Conservation (phyloP, 176 grass and related monocot genomes). For the Metroxylon sagu region DNA sequence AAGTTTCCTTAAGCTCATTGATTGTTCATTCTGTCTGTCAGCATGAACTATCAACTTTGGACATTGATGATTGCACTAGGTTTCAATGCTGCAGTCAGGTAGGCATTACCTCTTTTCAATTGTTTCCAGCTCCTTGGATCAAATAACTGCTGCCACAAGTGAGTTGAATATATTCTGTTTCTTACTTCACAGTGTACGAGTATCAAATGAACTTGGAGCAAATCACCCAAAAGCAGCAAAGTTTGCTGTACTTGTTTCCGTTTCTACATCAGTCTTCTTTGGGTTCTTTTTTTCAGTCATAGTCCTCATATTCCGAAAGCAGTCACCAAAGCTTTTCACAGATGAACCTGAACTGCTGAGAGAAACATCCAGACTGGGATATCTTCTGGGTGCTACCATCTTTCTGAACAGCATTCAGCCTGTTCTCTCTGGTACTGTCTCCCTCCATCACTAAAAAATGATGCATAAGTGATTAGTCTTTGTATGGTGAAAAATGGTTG, state of each 20-base stretch:
- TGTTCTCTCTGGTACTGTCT: slow-evolving; percentile 45
- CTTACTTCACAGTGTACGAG: slow-evolving; percentile 40
- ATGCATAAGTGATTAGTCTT: too few relatives aligned
- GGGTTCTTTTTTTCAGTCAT: slow-evolving; percentile 38
- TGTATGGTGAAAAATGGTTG: too few relatives aligned
- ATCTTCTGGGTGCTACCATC: slow-evolving; percentile 50
- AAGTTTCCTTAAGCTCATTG: too few relatives aligned
- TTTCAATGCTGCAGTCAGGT: slow-evolving; percentile 69
- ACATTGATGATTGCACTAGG: slow-evolving; percentile 59
- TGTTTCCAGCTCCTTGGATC: too few relatives aligned
- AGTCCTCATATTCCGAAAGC: slow-evolving; percentile 28
- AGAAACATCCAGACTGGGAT: slow-evolving; percentile 44
- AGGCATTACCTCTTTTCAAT: not conserved
- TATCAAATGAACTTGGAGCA: slow-evolving; percentile 73
- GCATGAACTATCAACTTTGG: slow-evolving; percentile 68
- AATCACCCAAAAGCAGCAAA: slow-evolving; percentile 51
- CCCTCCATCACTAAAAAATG: too few relatives aligned
- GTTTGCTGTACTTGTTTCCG: slow-evolving; percentile 42
- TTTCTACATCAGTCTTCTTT: slow-evolving; percentile 32
- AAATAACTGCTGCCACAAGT: too few relatives aligned
- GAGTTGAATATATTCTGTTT: too few relatives aligned
- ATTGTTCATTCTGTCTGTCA: not conserved
- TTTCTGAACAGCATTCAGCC: slow-evolving; percentile 73
- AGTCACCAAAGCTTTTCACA: slow-evolving; percentile 43
- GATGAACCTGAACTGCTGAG: slow-evolving; percentile 19